phyloP scores from a whole-genome alignment of 495 filamentous ascomycete genomes.

The Immersiella caudata region DNA sequence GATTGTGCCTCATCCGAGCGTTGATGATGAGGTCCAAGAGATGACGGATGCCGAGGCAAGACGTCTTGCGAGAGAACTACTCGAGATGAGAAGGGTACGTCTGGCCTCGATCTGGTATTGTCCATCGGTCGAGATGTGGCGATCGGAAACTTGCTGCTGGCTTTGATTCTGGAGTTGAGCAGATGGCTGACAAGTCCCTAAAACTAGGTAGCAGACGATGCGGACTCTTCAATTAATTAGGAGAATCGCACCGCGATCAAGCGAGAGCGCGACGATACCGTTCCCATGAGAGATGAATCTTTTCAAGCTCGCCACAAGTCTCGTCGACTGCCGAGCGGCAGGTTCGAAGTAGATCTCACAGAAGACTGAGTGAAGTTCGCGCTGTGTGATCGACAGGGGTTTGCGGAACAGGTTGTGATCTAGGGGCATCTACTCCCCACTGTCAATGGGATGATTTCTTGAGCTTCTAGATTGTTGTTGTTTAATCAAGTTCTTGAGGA shows the following conservation, averaged over 20 bases:
- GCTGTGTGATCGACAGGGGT: background rate
- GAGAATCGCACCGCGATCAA: background rate
- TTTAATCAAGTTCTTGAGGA: too few relatives aligned
- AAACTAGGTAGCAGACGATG: background rate
- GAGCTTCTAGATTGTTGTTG: background rate
- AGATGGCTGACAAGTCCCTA: background rate
- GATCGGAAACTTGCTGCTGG: background rate
- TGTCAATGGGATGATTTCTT: background rate
- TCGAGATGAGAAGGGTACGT: background rate
- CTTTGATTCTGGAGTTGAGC: background rate
- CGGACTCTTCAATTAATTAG: background rate
- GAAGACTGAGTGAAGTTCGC: too few relatives aligned
- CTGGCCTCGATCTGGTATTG: background rate
- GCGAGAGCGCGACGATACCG: background rate
- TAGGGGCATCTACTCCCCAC: background rate
- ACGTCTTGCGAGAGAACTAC: background rate
- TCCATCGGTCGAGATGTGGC: too few relatives aligned
- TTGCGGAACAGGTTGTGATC: background rate
- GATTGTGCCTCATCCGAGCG: background rate
- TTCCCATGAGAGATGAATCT: background rate
- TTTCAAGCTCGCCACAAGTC: background rate
- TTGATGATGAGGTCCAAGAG: background rate
- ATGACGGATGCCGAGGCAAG: slow-evolving; percentile 11
- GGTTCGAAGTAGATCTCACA: slow-evolving; percentile 1
- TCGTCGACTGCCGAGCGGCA: background rate